These are phyloP conservation scores for Hibiscus mutabilis DNA, from an alignment of 345 rosid species.

Conservation along the genomic window DNA sequence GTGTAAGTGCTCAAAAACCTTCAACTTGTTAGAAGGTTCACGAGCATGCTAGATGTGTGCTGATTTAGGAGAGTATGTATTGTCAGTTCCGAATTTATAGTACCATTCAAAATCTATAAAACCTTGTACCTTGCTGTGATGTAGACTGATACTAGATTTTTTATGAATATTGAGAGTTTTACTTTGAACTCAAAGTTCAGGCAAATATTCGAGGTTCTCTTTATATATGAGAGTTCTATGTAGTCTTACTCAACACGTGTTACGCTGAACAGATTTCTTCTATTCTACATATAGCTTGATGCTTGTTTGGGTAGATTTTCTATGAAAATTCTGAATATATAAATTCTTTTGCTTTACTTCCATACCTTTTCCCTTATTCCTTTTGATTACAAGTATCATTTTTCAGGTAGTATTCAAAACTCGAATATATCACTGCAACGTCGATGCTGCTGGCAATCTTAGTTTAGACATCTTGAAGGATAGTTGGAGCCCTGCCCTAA, in stretches of 20 bases:
- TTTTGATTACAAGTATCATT: slow-evolving; percentile 15
- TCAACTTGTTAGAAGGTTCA: background rate
- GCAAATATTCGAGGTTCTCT: background rate
- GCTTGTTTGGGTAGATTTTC: background rate
- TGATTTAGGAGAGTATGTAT: background rate
- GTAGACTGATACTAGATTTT: background rate
- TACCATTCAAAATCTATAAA: background rate
- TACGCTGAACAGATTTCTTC: background rate
- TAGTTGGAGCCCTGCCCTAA: slow-evolving; percentile 92
- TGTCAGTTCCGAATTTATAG: background rate
- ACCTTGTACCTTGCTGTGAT: too few species aligned
- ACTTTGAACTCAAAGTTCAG: background rate
- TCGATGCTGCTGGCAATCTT: slow-evolving; percentile 65
- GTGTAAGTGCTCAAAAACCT: background rate
- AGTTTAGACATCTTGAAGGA: slow-evolving; percentile 69
- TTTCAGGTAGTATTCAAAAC: slow-evolving; percentile 78
- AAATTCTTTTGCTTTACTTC: background rate
- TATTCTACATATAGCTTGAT: background rate
- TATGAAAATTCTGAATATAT: background rate
- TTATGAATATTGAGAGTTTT: background rate
- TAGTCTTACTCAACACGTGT: background rate
- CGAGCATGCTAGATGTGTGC: background rate
- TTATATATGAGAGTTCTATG: background rate
- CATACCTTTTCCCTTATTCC: background rate
- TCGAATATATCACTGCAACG: slow-evolving; percentile 86